Conservation (phyloP, 2,329 filamentous ascomycete genomes). For the Chaetomiaceae sp. region DNA sequence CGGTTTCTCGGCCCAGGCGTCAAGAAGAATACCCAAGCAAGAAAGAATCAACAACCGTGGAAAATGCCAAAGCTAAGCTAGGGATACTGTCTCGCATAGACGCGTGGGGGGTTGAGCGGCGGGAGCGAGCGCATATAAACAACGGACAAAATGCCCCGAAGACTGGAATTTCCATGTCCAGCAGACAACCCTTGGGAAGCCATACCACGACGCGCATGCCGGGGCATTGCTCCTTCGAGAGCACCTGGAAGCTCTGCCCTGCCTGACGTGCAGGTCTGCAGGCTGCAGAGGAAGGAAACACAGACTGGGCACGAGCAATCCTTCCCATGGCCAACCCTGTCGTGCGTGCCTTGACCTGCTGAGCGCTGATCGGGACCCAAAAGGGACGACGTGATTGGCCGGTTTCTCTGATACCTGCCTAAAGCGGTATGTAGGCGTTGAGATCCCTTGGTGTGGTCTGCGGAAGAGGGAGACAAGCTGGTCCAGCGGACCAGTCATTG, state of each 20-base stretch:
- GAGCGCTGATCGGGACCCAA: no score
- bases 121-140: no score
- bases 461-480: background rate
- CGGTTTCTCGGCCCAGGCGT: no score
- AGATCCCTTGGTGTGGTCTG: background rate
- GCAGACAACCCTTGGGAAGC: no score
- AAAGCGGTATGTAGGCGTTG: slow-evolving; percentile 21
- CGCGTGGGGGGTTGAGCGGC: no score
- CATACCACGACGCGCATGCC: no score
- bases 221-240: no score
- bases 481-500: background rate
- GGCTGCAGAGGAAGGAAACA: slow-evolving; percentile 6
- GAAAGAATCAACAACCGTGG: background rate
- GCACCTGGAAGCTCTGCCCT: no score
- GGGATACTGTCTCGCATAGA: background rate
- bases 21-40: background rate
- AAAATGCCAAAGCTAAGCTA: no score
- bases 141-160: background rate
- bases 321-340: no score
- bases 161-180: background rate
- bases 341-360: no score
- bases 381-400: slow-evolving; percentile 23
- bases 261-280: no score
- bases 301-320: slow-evolving; percentile 7
- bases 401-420: slow-evolving; percentile 24